Evolutionary conservation across 805 yeast species (phyloP).

Genomic region (Hermanozyma aechmeae): DNA sequence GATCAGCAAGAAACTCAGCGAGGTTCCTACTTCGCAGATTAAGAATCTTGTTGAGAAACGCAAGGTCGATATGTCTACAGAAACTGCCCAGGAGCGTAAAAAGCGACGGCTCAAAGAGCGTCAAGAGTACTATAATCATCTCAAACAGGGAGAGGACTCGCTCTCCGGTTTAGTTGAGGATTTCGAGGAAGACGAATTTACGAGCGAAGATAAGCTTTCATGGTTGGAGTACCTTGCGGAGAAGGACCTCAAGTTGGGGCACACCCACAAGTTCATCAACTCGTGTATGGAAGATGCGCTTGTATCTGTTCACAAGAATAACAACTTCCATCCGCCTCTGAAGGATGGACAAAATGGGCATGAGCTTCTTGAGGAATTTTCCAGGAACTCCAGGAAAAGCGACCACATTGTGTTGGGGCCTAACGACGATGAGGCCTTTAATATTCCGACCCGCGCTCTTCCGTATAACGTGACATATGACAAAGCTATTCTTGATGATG

Average conservation of each 20-base stretch:
- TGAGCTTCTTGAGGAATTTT: too few species aligned
- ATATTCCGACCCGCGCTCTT: too few species aligned
- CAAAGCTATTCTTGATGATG: too few species aligned
- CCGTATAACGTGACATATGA: too few species aligned
- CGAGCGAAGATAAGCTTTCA: constrained; percentile 15
- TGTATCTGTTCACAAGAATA: not conserved
- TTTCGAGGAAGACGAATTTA: constrained; percentile 15
- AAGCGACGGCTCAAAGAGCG: constrained; percentile 25
- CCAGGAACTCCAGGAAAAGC: too few species aligned
- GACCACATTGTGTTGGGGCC: too few species aligned
- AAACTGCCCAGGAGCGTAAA: constrained; percentile 25
- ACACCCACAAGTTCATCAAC: not conserved
- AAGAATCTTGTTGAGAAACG: constrained; percentile 29
- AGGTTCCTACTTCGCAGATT: constrained; percentile 21
- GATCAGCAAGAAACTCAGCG: constrained; percentile 15
- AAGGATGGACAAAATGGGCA: too few species aligned
- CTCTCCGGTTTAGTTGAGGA: constrained; percentile 11
- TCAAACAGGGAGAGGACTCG: constrained; percentile 18
- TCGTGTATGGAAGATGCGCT: not conserved
- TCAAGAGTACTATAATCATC: constrained; percentile 30
- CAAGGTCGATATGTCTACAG: constrained; percentile 22
- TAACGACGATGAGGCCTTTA: too few species aligned
- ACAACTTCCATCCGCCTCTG: not conserved
- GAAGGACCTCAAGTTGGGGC: constrained; percentile 19
- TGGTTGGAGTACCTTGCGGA: constrained; percentile 32